These are phyloP conservation scores for Syzygium aromaticum DNA, from an alignment of 345 rosid genomes.

Conservation along the genomic window DNA sequence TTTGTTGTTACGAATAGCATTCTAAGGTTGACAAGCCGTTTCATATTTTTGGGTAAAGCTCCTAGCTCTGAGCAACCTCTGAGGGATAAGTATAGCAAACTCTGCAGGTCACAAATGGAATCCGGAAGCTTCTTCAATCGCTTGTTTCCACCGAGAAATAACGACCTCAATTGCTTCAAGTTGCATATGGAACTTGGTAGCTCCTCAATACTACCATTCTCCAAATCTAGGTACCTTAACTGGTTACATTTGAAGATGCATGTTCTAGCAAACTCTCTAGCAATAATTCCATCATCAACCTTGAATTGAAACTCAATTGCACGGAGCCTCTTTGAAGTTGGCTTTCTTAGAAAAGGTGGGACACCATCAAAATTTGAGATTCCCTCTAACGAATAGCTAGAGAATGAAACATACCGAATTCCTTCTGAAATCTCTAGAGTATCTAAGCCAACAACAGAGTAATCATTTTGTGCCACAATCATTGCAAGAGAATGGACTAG, in stretches of 20 bases:
- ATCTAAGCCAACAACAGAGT: rapidly evolving
- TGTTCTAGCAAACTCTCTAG: no score
- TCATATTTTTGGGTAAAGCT: no score
- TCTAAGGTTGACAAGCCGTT: no score
- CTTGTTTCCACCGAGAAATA: no score
- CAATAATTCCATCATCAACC: no score
- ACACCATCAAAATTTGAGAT: not conserved
- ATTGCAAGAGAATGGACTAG: not conserved
- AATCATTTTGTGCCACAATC: not conserved
- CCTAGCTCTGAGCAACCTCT: no score
- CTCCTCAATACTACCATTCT: no score
- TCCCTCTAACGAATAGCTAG: rapidly evolving
- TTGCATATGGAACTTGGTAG: not conserved
- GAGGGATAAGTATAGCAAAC: not conserved
- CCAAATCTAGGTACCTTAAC: no score
- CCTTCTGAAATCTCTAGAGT: not conserved
- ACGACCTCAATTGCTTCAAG: not conserved
- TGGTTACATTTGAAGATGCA: no score
- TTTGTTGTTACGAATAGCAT: no score
- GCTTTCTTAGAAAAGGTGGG: not conserved
- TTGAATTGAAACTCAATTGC: not conserved
- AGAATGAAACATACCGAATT: not conserved
- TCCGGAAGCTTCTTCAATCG: not conserved
- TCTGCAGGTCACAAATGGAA: not conserved
- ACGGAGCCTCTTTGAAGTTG: not conserved